Evolutionary conservation across 2,329 filamentous ascomycete genomes (phyloP).

Genomic region (Trichoderma oligosporum): DNA sequence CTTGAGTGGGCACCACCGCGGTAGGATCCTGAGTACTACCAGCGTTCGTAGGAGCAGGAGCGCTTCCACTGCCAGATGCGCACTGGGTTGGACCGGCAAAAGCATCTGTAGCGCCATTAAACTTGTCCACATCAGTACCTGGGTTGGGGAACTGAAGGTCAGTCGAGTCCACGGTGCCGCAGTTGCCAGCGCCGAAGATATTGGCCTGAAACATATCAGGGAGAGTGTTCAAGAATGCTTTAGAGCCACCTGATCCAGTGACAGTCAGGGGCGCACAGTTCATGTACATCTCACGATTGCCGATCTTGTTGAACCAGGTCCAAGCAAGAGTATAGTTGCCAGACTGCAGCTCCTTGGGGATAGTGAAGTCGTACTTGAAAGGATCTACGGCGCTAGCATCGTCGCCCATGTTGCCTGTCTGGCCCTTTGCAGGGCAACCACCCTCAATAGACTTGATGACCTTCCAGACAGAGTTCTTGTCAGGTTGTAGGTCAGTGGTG

Average conservation of each 20-base stretch:
- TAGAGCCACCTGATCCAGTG: constrained; percentile 46
- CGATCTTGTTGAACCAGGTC: constrained; percentile 92
- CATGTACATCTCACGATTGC: constrained; percentile 97
- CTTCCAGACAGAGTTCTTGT: constrained; percentile 68
- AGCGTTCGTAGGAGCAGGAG: constrained; percentile 5
- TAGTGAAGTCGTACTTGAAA: constrained; percentile 62
- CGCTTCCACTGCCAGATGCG: constrained; percentile 23
- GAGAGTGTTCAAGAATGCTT: constrained; percentile 58
- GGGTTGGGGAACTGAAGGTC: constrained; percentile 61
- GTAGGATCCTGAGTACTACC: neutral
- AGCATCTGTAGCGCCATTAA: constrained; percentile 38
- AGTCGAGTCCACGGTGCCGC: constrained; percentile 39
- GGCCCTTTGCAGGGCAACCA: constrained; percentile 67
- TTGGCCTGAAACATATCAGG: constrained; percentile 70
- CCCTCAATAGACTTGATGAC: constrained; percentile 87
- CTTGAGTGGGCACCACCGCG: neutral
- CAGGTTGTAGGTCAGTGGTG: constrained; percentile 70
- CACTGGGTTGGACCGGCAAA: constrained; percentile 27
- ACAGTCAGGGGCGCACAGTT: constrained; percentile 80
- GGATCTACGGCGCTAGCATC: constrained; percentile 44
- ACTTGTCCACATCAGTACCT: constrained; percentile 51
- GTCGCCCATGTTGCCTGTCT: constrained; percentile 54
- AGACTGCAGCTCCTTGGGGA: constrained; percentile 67
- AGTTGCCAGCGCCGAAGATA: constrained; percentile 50
- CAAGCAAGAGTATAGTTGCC: constrained; percentile 82